Conservation (phyloP, 2,329 filamentous ascomycete species). For the Monilinia aucupariae region DNA sequence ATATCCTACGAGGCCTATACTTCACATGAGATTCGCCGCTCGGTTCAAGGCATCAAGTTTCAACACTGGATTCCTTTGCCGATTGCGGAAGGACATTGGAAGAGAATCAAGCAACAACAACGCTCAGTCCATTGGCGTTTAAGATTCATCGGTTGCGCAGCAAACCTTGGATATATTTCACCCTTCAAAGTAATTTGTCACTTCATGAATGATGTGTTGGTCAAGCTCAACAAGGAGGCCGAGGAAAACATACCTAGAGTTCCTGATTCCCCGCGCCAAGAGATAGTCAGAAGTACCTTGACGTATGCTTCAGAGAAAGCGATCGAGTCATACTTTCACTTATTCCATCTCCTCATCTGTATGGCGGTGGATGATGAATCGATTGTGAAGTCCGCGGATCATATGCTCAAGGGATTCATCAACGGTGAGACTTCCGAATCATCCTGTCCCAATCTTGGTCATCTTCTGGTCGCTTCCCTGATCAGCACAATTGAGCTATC, state of each 20-base stretch:
- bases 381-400: slow-evolving; percentile 41
- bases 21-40: slow-evolving; percentile 37
- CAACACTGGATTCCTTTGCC: slow-evolving; percentile 44
- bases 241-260: slow-evolving; percentile 21
- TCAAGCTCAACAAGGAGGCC: slow-evolving; percentile 41
- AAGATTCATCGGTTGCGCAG: background rate
- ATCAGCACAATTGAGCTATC: slow-evolving; percentile 42
- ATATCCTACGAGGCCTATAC: slow-evolving; percentile 42
- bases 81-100: background rate
- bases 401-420: slow-evolving; percentile 38
- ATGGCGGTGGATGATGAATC: slow-evolving; percentile 37
- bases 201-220: slow-evolving; percentile 49
- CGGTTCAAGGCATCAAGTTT: slow-evolving; percentile 42
- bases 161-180: slow-evolving; percentile 27
- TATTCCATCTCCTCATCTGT: slow-evolving; percentile 48
- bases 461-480: slow-evolving; percentile 44
- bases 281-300: slow-evolving; percentile 38
- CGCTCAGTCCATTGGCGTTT: background rate
- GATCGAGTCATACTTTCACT: slow-evolving; percentile 48
- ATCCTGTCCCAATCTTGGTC: slow-evolving; percentile 44
- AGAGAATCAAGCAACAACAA: background rate
- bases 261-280: background rate
- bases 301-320: slow-evolving; percentile 48
- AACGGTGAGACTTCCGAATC: slow-evolving; percentile 39
- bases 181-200: slow-evolving; percentile 39